Evolutionary conservation across 1,284 basidiomycete species (phyloP), one percentile per base, ranked within the genome.

Genomic region (Fomes fomentarius): DNA sequence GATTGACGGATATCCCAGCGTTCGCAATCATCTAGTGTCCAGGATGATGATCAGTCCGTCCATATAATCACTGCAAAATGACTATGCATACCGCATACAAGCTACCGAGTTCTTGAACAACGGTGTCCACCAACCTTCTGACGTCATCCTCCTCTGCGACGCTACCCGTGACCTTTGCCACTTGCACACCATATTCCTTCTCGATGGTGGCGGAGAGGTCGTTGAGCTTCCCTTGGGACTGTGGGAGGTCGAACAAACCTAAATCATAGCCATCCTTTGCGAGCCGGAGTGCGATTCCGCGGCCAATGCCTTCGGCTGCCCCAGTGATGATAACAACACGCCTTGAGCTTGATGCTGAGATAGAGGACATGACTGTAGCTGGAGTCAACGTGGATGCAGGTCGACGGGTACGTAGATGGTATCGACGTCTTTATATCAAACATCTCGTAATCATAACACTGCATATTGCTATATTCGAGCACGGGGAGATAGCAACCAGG

Each of bases 91-190:
- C 59, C 15, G 56, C 59, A 37, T 61, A 57, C n/a, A 71, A 45
- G n/a, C 66, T 58, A 0, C 71, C 71, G 7, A 73, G 58, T 35
- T 61, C 55, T 10, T 61, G 51, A 0, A 69, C 69, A 1, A 63
- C 63, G 14, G 56, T 60, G 4, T 64, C 60, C 2, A 73, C 62
- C 51, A 73, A 64, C 2, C 52, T 41, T 52, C 65, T 55, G 9
- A 72, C 70, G 17, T 72, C 66, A 4, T 60, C 59, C 45, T 74
- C 72, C 10, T 54, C 47, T 25, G 65, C 61, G 14, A 72, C 66
- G 42, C 71, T 70, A 0, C 62, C 70, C n/a, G 50, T 41, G 9
- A 71, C 62, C 5, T 57, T 61, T 9, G 67, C 48, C 0, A 61
- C 53, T 3, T 60, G 63, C 15, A 61, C 43, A 1, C 62, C 61